A percentile compares a stretch with the other conserved stretches of the same genome.
Conservation (phyloP, 73 alveolate species). For the Tetrahymena thermophila region DNA sequence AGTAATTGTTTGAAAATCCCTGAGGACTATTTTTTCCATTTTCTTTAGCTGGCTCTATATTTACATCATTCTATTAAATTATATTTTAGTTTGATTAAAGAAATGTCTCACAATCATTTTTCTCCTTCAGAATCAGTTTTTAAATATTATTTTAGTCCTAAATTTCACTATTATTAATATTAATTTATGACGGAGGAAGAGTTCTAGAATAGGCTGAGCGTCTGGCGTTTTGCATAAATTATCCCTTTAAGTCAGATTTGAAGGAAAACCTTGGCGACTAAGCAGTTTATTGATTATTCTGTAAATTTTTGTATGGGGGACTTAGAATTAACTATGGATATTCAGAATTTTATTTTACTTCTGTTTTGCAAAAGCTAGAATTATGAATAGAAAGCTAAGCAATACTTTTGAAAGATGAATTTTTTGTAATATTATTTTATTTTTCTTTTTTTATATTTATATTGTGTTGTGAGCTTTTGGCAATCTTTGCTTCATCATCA, state of each 20-base stretch:
- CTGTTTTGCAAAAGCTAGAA: background rate
- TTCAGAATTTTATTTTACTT: background rate
- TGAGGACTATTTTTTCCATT: background rate
- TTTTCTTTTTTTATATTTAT: background rate
- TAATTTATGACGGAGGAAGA: background rate
- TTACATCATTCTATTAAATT: background rate
- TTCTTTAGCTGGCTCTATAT: background rate
- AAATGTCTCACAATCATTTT: background rate
- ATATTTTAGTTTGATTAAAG: background rate
- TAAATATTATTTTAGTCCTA: background rate
- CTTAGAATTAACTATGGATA: background rate
- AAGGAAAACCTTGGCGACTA: background rate
- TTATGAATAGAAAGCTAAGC: background rate
- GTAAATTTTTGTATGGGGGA: background rate
- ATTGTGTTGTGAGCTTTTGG: background rate
- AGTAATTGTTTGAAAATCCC: background rate
- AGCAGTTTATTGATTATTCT: background rate
- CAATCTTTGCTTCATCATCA: background rate
- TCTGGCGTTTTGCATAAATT: background rate
- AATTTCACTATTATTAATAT: background rate
- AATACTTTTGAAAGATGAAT: background rate
- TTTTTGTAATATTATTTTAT: background rate
- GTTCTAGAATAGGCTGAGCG: background rate
- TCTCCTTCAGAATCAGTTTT: background rate
- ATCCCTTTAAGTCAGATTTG: background rate